Conservation (phyloP, 1,284 basidiomycete genomes). For the Porodaedalea pini region DNA sequence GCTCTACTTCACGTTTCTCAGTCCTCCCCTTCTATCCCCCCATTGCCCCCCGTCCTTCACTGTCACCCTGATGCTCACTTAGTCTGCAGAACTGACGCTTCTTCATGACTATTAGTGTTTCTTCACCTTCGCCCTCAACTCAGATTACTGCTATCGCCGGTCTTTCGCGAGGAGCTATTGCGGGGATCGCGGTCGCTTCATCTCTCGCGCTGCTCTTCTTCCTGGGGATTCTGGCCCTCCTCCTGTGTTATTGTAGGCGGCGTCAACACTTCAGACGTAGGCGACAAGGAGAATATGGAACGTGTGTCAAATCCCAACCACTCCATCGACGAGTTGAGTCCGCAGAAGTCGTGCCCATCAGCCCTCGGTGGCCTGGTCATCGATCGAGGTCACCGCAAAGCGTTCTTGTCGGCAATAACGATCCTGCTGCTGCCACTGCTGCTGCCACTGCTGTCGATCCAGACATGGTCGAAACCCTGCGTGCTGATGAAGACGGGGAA, state of each 20-base stretch:
- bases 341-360: conserved; percentile 2
- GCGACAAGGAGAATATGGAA: conserved; percentile 21
- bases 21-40: neutral
- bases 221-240: conserved; percentile 37
- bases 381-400: neutral
- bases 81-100: conserved; percentile 6
- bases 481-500: conserved; percentile 11
- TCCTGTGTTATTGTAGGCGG: conserved; percentile 42
- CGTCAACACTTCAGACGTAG: conserved; percentile 20
- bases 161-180: conserved; percentile 51
- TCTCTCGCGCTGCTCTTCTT: conserved; percentile 48
- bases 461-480: conserved; percentile 1
- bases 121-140: conserved; percentile 22
- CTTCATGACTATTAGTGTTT: conserved; percentile 22
- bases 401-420: neutral
- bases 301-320: neutral
- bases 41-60: conserved; percentile 4
- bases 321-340: conserved; percentile 7
- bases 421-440: no score
- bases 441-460: no score
- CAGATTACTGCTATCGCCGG: conserved; percentile 13
- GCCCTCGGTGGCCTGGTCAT: conserved; percentile 2
- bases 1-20: conserved; percentile 4
- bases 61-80: neutral
- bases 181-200: conserved; percentile 55